phyloP scores from a whole-genome alignment of 805 yeast genomes.

The Jamesozyma spencerorum region DNA sequence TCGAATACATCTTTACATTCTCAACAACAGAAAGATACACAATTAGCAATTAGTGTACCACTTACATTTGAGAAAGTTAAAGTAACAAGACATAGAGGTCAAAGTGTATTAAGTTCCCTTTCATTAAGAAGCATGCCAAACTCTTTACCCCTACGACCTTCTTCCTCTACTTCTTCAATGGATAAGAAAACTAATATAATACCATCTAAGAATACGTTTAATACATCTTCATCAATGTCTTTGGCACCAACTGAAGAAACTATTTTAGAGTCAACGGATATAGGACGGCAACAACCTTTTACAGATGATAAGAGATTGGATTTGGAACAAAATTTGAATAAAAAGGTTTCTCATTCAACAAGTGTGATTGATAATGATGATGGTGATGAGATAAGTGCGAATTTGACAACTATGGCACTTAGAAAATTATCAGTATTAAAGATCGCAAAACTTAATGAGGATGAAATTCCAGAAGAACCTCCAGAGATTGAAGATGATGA shows the following conservation, averaged over 20 bases:
- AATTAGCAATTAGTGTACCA: neutral
- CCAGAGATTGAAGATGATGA: neutral
- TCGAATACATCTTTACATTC: too few relatives aligned
- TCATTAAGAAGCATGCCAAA: too few relatives aligned
- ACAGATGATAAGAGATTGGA: slow-evolving; percentile 23
- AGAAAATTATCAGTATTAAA: slow-evolving; percentile 29
- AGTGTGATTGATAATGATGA: slow-evolving; percentile 12
- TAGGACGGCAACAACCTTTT: slow-evolving; percentile 30
- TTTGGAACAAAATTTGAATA: neutral
- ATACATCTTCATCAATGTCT: too few relatives aligned
- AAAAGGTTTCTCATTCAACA: neutral
- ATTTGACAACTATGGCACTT: slow-evolving; percentile 34
- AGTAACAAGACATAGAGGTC: slow-evolving; percentile 43
- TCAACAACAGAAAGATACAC: too few relatives aligned
- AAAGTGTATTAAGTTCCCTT: slow-evolving; percentile 45
- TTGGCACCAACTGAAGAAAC: too few relatives aligned
- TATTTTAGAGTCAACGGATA: slow-evolving; percentile 6
- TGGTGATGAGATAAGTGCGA: slow-evolving; percentile 24
- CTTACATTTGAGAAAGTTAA: slow-evolving; percentile 42
- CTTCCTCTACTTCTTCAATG: too few relatives aligned
- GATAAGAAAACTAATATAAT: slow-evolving; percentile 18
- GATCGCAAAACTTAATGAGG: neutral
- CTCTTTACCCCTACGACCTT: too few relatives aligned
- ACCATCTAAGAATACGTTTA: neutral
- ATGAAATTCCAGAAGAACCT: neutral